phyloP scores from a whole-genome alignment of 2,329 filamentous ascomycete genomes.

The Gyromitra esculenta region DNA sequence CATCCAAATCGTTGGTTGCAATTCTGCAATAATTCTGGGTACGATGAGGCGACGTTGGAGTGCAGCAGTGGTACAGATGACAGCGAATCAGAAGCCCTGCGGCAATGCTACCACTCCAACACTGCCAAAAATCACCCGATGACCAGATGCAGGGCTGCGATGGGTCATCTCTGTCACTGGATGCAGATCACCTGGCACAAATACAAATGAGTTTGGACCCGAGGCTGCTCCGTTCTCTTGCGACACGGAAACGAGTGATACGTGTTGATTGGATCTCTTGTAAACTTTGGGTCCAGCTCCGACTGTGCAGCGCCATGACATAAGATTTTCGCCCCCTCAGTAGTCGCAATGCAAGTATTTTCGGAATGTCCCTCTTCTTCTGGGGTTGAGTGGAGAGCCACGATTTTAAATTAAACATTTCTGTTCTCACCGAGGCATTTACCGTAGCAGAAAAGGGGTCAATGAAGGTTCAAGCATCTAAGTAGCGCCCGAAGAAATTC shows the following conservation, averaged over 20 bases:
- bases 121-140: slow-evolving; percentile 44
- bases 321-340: slow-evolving; percentile 22
- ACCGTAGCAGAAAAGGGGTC: slow-evolving; percentile 34
- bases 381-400: slow-evolving; percentile 21
- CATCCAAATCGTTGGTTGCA: slow-evolving; percentile 26
- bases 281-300: slow-evolving; percentile 18
- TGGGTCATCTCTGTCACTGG: slow-evolving; percentile 45
- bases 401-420: slow-evolving; percentile 36
- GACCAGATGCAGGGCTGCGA: slow-evolving; percentile 48
- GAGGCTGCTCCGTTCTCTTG: slow-evolving; percentile 27
- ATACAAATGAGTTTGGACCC: slow-evolving; percentile 29
- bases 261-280: slow-evolving; percentile 38
- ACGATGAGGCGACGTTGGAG: slow-evolving; percentile 50
- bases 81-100: slow-evolving; percentile 36
- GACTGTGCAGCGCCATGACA: slow-evolving; percentile 13
- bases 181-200: slow-evolving; percentile 40
- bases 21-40: slow-evolving; percentile 28
- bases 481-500: slow-evolving; percentile 30
- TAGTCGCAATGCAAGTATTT: slow-evolving; percentile 5
- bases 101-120: slow-evolving; percentile 28
- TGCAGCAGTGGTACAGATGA: slow-evolving; percentile 34
- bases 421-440: slow-evolving; percentile 44
- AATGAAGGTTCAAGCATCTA: slow-evolving; percentile 35
- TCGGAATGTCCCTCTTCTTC: slow-evolving; percentile 13
- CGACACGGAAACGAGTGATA: slow-evolving; percentile 36